Evolutionary conservation across 2,329 filamentous ascomycete species (phyloP), one percentile per base, ranked within the genome.

Genomic region (Lachnellula suecica): DNA sequence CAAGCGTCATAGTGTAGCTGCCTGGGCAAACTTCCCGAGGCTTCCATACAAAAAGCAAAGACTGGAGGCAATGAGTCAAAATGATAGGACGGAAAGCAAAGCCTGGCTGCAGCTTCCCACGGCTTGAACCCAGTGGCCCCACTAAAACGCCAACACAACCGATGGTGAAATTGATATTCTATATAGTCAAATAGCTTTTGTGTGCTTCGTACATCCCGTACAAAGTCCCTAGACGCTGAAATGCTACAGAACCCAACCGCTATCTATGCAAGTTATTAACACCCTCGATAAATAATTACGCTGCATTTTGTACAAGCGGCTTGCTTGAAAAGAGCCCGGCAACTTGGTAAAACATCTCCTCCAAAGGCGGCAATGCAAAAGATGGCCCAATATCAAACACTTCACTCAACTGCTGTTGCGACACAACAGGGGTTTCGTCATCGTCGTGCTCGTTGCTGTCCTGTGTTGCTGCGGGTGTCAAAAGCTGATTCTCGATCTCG

Each of bases 321-420:
- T 82, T 85, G 54, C 79, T 73, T 1, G 81, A 79, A 66, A 88
- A 83, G 57, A 89, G 66, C 4, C 75, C 81, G 11, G 87, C 80
- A 35, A 93, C 84, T 68, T 84, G 82, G 68, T 87, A 84, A 66
- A 92, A 91, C 72, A 90, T 79, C 57, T 91, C 88, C 68, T 87
- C 83, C 20, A 92, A 81, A 10, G 87, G 82, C 20, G 86, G 84
- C 63, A 87, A 79, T 0, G 86, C 84, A 64, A 87, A 88, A 3
- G 84, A 80, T 2, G 85, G 83, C 2, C 83, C 83, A 13, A 79
- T 76, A 57, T 91, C 85, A 58, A 92, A 91, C 34, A 92, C 79
- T 46, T 83, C 78, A 5, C 86, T 78, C 49, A 92, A 72, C 58
- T 83, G 81, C 64, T 91, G 85, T 44, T 85, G 81, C 38, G 84